Evolutionary conservation across 129 eudicot species (phyloP), one percentile per base, ranked within the genome.

Genomic region (Cynara cardunculus): DNA sequence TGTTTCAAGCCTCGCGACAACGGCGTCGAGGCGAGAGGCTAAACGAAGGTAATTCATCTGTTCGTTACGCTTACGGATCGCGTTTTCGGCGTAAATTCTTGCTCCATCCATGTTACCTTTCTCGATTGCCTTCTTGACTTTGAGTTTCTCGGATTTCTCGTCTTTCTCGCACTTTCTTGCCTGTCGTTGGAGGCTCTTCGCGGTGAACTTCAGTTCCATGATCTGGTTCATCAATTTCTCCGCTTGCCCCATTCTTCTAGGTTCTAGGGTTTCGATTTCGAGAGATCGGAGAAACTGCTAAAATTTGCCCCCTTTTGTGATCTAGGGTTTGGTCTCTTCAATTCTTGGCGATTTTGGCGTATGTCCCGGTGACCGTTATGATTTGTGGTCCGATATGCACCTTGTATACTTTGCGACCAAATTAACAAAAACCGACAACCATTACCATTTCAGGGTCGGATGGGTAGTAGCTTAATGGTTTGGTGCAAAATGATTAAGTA

Each of bases 21-120:
- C 94, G 77, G 97, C 97, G 77, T 92, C 97, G 75, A 92, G 93
- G 25, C 93, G 93, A 9, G 97, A 90, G 66, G 96, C 62, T 14
- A 93, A 70, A 1, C 98, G 96, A 77, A 91, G 96, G 84, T 91
- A 91, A 28, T 93, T 93, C 94, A 93, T 91, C 88, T 93, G 96
- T 66, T 93, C 98, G 88, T 64, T 87, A 72, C 96, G 96, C 78
- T 93, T 93, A 9, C 96, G 90, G 87, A 93, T 93, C 5, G 96
- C 92, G 88, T 90, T 92, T 82, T 92, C 94, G 80, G 94, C 95
- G 85, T 90, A 92, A 74, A 92, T 92, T 8, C 93, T 84, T 2
- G 93, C 97, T 56, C 97, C 94, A 88, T 92, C 97, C 91, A 86
- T 88, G 86, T 92, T 92, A 1, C 92, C 94, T 71, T 91, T 91